Evolutionary conservation across 768 basidiomycete genomes (phyloP).

Genomic region (Rhodosporidiobolus odoratus): DNA sequence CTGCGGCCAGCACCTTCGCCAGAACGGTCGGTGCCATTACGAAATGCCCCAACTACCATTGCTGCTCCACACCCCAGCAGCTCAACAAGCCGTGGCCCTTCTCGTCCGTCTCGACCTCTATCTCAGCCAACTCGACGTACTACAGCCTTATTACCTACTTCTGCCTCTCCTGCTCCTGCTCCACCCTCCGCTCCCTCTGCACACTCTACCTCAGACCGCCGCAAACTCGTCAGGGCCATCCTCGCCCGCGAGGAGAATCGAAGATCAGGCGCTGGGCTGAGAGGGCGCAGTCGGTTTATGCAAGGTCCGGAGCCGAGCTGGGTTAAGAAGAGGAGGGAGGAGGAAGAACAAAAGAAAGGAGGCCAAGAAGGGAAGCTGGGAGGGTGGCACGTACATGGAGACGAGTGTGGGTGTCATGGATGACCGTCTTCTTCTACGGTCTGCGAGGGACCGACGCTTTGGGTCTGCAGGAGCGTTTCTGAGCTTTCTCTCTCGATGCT

Average conservation of each 20-base stretch:
- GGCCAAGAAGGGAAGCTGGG: background rate
- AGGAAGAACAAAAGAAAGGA: background rate
- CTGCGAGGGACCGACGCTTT: background rate
- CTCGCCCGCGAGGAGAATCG: background rate
- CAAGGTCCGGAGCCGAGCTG: slow-evolving; percentile 34
- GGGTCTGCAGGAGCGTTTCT: background rate
- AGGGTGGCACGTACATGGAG: background rate
- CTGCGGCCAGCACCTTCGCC: slow-evolving; percentile 1
- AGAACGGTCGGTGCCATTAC: background rate
- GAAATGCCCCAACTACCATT: background rate
- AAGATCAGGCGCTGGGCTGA: background rate
- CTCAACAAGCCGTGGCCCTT: background rate
- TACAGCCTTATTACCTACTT: background rate
- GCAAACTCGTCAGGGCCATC: slow-evolving; percentile 15
- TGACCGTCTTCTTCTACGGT: background rate
- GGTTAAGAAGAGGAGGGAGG: slow-evolving; percentile 6
- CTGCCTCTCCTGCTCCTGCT: background rate
- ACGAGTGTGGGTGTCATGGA: background rate
- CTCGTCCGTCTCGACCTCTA: background rate
- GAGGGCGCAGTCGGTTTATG: slow-evolving; percentile 31
- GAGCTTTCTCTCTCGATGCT: too few species aligned
- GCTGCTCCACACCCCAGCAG: background rate
- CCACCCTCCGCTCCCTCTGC: background rate
- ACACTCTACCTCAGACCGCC: background rate
- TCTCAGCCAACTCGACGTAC: background rate